Percentiles rank a stretch among this genome's conserved stretches.
These are phyloP conservation scores for Entomortierella chlamydospora DNA, from an alignment of 192 early-diverging fungal species.

Conservation along the genomic window DNA sequence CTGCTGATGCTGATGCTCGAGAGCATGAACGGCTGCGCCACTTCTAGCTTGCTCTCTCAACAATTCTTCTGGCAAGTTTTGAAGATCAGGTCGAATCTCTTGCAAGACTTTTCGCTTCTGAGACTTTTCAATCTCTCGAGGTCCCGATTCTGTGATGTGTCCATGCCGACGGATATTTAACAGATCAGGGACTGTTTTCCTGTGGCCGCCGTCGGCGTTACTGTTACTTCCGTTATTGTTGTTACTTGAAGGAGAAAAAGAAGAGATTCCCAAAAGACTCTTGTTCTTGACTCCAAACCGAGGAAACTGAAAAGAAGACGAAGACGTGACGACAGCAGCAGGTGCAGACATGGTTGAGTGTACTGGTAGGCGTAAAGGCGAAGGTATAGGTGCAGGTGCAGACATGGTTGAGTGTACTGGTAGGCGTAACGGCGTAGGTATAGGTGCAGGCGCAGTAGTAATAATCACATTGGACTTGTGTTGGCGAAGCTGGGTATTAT, in stretches of 20 bases:
- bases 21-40: conserved; percentile 28
- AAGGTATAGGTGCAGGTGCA: not conserved
- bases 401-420: not conserved
- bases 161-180: conserved; percentile 33
- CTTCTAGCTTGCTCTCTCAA: conserved; percentile 43
- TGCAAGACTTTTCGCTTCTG: conserved; percentile 31
- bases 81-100: conserved; percentile 45
- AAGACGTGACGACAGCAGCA: conserved; percentile 3
- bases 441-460: not conserved
- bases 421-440: not conserved
- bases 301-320: conserved; percentile 27
- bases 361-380: not conserved
- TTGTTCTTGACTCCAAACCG: conserved; percentile 27
- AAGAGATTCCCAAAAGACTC: conserved; percentile 19
- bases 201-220: not conserved
- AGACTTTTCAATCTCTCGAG: conserved; percentile 34
- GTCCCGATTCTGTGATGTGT: conserved; percentile 31
- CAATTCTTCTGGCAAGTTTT: conserved; percentile 47
- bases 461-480: not conserved
- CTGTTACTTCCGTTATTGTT: conserved; percentile 3
- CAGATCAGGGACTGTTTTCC: conserved; percentile 14
- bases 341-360: conserved; percentile 8
- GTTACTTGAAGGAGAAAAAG: conserved; percentile 1
- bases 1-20: not conserved
- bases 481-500: not conserved